A percentile compares a stretch with the other conserved stretches of the same genome.
These are phyloP conservation scores for Xylaria telfairii DNA, from an alignment of 495 filamentous ascomycete genomes.

Conservation along the genomic window DNA sequence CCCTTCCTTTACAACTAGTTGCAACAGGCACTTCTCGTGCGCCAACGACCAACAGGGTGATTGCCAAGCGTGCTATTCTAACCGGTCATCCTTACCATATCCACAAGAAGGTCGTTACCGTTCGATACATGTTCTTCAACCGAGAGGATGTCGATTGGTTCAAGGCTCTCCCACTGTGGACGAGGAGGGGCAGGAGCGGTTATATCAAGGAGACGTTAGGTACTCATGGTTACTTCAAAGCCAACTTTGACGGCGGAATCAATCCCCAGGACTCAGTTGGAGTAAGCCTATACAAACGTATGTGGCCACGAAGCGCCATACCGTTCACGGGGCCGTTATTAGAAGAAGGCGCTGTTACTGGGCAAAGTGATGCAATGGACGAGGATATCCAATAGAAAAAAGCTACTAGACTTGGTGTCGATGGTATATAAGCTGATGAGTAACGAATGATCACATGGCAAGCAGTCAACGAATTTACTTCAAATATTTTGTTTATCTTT, in stretches of 20 bases:
- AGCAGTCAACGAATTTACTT: constrained; percentile 9
- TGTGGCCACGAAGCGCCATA: constrained; percentile 77
- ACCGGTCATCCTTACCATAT: constrained; percentile 98
- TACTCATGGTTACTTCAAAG: constrained; percentile 99
- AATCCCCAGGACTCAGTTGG: constrained; percentile 94
- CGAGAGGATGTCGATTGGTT: constrained; percentile 94
- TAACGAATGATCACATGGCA: constrained; percentile 16
- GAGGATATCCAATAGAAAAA: constrained; percentile 42
- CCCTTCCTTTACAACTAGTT: constrained; percentile 66
- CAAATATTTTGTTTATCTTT: not conserved
- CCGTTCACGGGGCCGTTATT: constrained; percentile 53
- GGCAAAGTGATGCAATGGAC: constrained; percentile 47
- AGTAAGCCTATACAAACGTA: constrained; percentile 90
- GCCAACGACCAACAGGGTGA: constrained; percentile 77
- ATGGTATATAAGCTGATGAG: constrained; percentile 3
- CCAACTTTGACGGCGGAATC: constrained; percentile 92
- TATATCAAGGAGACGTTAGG: constrained; percentile 92
- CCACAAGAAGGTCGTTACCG: constrained; percentile 93
- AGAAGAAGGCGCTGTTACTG: constrained; percentile 32
- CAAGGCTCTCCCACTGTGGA: constrained; percentile 94
- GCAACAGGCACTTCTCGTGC: constrained; percentile 85
- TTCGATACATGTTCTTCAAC: constrained; percentile 99
- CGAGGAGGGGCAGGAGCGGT: constrained; percentile 82
- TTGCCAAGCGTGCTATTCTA: constrained; percentile 92
- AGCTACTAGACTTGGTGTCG: constrained; percentile 11